A percentile compares a stretch with the other conserved stretches of the same genome.
phyloP scores from a whole-genome alignment of 768 basidiomycete genomes.

The Mycena albidolilacea region DNA sequence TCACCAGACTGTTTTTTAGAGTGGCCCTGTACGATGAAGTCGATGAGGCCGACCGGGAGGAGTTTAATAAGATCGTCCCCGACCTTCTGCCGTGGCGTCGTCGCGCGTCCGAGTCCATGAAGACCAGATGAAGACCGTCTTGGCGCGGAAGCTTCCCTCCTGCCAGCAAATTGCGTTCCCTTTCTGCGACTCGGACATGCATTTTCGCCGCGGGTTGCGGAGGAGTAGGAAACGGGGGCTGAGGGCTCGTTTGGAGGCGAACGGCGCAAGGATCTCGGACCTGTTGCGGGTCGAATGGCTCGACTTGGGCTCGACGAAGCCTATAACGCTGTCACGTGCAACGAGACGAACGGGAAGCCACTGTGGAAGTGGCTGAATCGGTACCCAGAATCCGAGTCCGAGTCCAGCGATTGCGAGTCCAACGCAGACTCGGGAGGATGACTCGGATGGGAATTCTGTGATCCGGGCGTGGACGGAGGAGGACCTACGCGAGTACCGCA shows the following conservation, averaged over 20 bases:
- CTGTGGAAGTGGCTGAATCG: neutral
- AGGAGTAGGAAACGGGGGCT: constrained; percentile 7
- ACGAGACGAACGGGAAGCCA: constrained; percentile 2
- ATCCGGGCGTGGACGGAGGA: too few species aligned
- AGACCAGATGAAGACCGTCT: constrained; percentile 11
- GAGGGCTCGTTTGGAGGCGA: neutral
- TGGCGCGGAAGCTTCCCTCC: constrained; percentile 7
- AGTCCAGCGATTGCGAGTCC: constrained; percentile 4
- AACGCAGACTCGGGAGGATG: neutral
- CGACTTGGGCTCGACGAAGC: neutral
- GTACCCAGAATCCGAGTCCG: neutral
- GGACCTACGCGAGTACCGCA: too few species aligned
- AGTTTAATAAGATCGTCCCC: neutral
- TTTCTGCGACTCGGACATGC: constrained; percentile 21
- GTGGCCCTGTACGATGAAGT: neutral
- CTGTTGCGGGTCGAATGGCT: constrained; percentile 21
- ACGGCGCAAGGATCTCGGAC: neutral
- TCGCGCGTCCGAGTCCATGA: constrained; percentile 9
- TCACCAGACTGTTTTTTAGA: constrained; percentile 16
- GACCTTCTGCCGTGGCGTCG: neutral
- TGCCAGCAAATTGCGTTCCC: constrained; percentile 11
- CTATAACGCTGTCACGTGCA: constrained; percentile 13
- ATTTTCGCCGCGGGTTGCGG: constrained; percentile 24
- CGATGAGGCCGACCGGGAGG: neutral
- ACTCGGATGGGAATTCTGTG: too few species aligned